Evolutionary conservation across 768 basidiomycete genomes (phyloP), one percentile per base, ranked within the genome.

Genomic region (Candolleomyces eurysporus): DNA sequence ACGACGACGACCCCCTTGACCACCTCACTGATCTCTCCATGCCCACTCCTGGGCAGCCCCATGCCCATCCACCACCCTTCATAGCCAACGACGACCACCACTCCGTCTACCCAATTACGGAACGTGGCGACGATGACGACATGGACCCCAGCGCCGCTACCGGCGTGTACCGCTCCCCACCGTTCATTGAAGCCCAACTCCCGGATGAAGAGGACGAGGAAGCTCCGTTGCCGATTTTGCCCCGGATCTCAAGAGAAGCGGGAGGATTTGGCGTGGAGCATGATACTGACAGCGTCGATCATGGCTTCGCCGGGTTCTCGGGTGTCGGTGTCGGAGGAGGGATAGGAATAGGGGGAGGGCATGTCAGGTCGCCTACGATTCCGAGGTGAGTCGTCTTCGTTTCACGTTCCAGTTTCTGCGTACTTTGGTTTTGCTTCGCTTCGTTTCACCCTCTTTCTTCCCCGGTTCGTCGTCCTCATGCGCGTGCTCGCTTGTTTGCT

Each of bases 151-250:
- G n/a, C 39, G 62, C 64, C 0, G 48, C 55, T 13, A 61, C 54
- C 9, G 49, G 39, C 9, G 43, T 26, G n/a, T 65, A 68, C 50
- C 65, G 69, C 17, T 73, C 72, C 9, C 72, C 72, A 5, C 73
- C 73, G 10, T 73, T 72, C 62, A 64, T 68, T 32, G 71, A 71
- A 60, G 72, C 72, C 0, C 58, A 58, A 10, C 64, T 67, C 8
- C 66, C 69, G 8, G 48, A 49, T 21, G 17, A 42, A 13, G 55
- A 43, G 45, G 58, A 59, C 56, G 46, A 53, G 45, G 43, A 60
- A 63, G 32, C 67, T 10, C 71, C 72, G 3, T 57, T 72, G 32
- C 72, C 72, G 5, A 62, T 69, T 43, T 68, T 64, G 14, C 70
- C 68, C 11, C 30, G 36, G 36, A 36, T 36, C 36, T 36, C 11